Evolutionary conservation across 176 grass and related monocot genomes (phyloP), one percentile per base, ranked within the genome.

Genomic region (Oryza meridionalis): DNA sequence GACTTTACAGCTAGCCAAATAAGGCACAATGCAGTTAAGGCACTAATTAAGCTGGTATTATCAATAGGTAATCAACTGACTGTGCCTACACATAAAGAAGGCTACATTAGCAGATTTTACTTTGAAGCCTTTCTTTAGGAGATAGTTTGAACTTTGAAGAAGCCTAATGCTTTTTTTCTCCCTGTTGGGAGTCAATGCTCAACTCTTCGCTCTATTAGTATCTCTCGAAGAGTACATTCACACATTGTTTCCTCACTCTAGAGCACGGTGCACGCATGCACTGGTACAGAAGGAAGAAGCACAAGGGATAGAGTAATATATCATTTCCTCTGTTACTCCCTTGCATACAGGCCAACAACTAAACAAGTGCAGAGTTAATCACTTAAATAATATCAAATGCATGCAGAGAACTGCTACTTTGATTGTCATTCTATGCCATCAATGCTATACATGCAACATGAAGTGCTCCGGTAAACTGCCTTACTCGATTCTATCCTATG

Each of bases 91-190:
- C 27, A 58, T 50, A 27, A 64, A 84, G 13, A 37, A 68, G 8
- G 27, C 27, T 62, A 67, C 33, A 33, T 71, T 73, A 81, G 63
- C 42, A 63, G 11, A 69, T 75, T 81, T 67, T 44, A 67, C 25
- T 73, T 67, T 65, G 9, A 79, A 73, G 73, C 11, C 4, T 42
- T 42, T 22, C 19, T 62, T 62, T 24, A 62, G n/a, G n/a, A 62
- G 58, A 24, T 62, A 62, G 8, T 62, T 75, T 87, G 13, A 84
- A 61, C 21, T 61, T 75, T 87, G 12, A 84, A 51, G 29, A 77
- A 66, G 80, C 31, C 7, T 40, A 24, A 50, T 73, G 4, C 55
- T 55, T 31, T 59, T 42, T 5, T 46, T 73, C 9, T 22, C 58
- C 17, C 8, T 61, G 58, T 6, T 61, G 58, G 42, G 8, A 61